These are phyloP conservation scores for Cetraspora pellucida DNA, from an alignment of 192 early-diverging fungal genomes.

Conservation along the genomic window DNA sequence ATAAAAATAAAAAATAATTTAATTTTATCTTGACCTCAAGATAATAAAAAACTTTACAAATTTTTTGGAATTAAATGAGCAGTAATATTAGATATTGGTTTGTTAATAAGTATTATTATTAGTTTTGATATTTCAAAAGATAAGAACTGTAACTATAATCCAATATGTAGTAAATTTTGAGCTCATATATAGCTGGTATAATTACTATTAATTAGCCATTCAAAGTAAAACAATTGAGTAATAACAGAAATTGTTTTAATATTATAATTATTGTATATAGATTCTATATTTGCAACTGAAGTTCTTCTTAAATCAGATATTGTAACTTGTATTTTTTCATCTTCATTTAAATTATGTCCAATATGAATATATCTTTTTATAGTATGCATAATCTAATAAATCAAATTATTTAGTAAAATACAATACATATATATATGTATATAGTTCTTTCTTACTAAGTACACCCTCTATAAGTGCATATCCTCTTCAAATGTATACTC, in stretches of 20 bases:
- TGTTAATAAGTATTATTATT: background rate
- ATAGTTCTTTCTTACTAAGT: too few relatives aligned
- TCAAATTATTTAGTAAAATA: too few relatives aligned
- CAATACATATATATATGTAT: too few relatives aligned
- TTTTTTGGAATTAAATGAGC: background rate
- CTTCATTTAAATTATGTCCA: constrained; percentile 10
- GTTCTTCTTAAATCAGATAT: background rate
- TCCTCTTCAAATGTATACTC: too few relatives aligned
- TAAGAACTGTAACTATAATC: too few relatives aligned
- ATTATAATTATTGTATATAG: background rate
- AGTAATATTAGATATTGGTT: background rate
- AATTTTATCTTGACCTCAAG: background rate
- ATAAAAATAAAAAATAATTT: background rate
- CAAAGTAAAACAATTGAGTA: constrained; percentile 15
- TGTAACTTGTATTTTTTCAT: constrained; percentile 17
- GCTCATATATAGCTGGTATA: too few relatives aligned
- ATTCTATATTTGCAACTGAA: constrained; percentile 7
- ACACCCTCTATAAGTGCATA: too few relatives aligned
- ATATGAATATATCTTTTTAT: constrained; percentile 19
- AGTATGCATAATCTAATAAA: background rate
- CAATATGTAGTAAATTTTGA: too few relatives aligned
- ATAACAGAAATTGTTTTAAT: background rate
- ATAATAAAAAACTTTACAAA: background rate
- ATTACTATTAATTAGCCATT: too few relatives aligned
- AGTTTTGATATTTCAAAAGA: too few relatives aligned